These are phyloP conservation scores for Amanita molliuscula DNA, from an alignment of 768 basidiomycete genomes.

Conservation along the genomic window DNA sequence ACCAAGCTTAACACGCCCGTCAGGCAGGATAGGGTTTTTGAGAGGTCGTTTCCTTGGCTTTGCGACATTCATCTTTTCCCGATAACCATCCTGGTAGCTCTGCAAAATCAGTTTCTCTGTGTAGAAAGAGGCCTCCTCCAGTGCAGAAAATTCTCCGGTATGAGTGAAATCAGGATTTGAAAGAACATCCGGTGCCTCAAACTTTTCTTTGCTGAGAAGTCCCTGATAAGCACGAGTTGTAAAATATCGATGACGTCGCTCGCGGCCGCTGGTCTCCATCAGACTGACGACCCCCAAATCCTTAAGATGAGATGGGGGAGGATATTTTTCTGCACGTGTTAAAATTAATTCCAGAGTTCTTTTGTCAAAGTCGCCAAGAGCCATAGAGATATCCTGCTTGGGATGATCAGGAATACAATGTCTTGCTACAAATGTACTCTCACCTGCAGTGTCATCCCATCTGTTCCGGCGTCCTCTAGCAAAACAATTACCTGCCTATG, in stretches of 20 bases:
- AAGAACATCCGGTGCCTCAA: conserved; percentile 39
- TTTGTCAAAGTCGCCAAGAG: conserved; percentile 63
- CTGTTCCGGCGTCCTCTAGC: conserved; percentile 54
- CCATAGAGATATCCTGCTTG: conserved; percentile 48
- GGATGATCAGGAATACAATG: not conserved
- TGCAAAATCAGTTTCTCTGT: conserved; percentile 27
- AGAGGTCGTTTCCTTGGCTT: conserved; percentile 23
- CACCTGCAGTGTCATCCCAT: conserved; percentile 69
- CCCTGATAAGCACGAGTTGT: conserved; percentile 58
- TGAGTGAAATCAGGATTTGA: conserved; percentile 34
- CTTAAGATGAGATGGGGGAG: conserved; percentile 59
- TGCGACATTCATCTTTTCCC: conserved; percentile 19
- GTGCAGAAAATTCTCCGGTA: conserved; percentile 43
- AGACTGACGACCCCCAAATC: conserved; percentile 62
- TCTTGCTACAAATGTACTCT: conserved; percentile 7
- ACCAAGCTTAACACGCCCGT: conserved; percentile 47
- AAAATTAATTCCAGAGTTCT: conserved; percentile 80
- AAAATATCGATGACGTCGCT: conserved; percentile 81
- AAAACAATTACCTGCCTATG: conserved; percentile 75
- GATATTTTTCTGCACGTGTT: conserved; percentile 50
- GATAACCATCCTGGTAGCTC: conserved; percentile 41
- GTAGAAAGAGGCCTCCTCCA: conserved; percentile 47
- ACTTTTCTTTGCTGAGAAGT: conserved; percentile 53
- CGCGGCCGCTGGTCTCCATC: conserved; percentile 77
- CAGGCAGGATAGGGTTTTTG: conserved; percentile 39